Percentiles rank a stretch among this genome's conserved stretches.
Conservation (phyloP, 495 filamentous ascomycete genomes). For the Neurospora sp. region DNA sequence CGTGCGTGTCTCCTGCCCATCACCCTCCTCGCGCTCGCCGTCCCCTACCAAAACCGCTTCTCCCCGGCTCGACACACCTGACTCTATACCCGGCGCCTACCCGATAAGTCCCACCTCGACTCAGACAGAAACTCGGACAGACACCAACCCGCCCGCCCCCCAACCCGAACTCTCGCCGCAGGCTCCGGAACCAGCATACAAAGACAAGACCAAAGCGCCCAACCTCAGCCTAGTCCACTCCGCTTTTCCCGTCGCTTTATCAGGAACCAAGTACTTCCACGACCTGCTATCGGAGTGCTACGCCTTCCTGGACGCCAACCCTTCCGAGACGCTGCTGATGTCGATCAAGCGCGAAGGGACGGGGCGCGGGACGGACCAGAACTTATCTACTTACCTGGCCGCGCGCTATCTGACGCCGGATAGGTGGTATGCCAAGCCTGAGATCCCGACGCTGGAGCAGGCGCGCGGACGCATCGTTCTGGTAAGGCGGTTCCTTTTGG, state of each 20-base stretch:
- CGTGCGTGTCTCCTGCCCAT: constrained; percentile 52
- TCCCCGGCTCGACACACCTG: constrained; percentile 14
- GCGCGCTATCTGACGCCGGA: constrained; percentile 56
- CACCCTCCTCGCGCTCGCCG: not conserved
- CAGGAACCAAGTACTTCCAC: constrained; percentile 57
- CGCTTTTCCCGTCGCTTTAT: constrained; percentile 37
- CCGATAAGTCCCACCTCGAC: constrained; percentile 33
- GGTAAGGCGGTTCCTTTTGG: constrained; percentile 65
- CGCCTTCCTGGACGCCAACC: constrained; percentile 66
- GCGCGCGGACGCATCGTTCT: constrained; percentile 77
- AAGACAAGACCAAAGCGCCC: constrained; percentile 37
- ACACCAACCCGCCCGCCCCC: not conserved
- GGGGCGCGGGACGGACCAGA: constrained; percentile 67
- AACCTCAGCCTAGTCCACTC: constrained; percentile 46
- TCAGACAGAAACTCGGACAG: constrained; percentile 22
- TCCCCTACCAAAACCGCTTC: constrained; percentile 23
- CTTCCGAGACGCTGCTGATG: constrained; percentile 74
- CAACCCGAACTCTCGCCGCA: not conserved
- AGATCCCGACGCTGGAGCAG: constrained; percentile 74
- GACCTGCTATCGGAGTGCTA: constrained; percentile 58
- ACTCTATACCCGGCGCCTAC: constrained; percentile 46
- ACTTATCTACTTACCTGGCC: constrained; percentile 60
- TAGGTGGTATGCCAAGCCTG: constrained; percentile 69
- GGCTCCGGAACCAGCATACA: constrained; percentile 27
- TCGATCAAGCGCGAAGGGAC: constrained; percentile 85